A percentile compares a stretch with the other conserved stretches of the same genome.
phyloP scores from a whole-genome alignment of 1,139 yeast species.

The Pichia sp. region DNA sequence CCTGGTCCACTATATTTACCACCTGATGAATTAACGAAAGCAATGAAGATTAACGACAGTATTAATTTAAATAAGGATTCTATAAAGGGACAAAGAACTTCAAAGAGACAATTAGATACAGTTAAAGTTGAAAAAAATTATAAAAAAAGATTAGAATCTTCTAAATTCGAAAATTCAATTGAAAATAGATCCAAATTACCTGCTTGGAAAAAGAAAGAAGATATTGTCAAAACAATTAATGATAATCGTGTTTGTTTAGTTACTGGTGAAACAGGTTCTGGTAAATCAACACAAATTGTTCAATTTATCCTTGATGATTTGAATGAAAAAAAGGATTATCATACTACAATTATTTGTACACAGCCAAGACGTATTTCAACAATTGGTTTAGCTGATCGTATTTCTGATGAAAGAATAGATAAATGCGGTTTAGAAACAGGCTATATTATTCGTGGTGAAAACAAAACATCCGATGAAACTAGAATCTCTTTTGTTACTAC shows the following conservation, averaged over 20 bases:
- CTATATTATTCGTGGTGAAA: slow-evolving; percentile 85
- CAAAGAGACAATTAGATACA: slow-evolving; percentile 16
- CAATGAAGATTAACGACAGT: neutral
- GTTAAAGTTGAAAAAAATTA: slow-evolving; percentile 26
- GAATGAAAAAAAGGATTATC: slow-evolving; percentile 38
- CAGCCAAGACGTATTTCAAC: slow-evolving; percentile 97
- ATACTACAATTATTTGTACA: slow-evolving; percentile 71
- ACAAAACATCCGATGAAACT: slow-evolving; percentile 55
- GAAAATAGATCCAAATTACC: slow-evolving; percentile 55
- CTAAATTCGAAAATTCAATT: slow-evolving; percentile 34
- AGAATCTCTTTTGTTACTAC: slow-evolving; percentile 83
- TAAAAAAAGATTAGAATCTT: slow-evolving; percentile 14
- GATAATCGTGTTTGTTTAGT: slow-evolving; percentile 63
- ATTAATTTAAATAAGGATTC: slow-evolving; percentile 17
- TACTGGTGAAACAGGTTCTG: slow-evolving; percentile 97
- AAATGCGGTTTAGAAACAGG: slow-evolving; percentile 78
- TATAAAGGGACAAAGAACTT: no score
- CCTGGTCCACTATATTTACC: slow-evolving; percentile 65
- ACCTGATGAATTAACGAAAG: neutral
- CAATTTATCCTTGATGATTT: slow-evolving; percentile 77
- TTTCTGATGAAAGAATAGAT: slow-evolving; percentile 72
- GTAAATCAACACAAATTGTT: slow-evolving; percentile 88
- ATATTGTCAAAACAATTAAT: slow-evolving; percentile 51
- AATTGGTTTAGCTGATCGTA: slow-evolving; percentile 88
- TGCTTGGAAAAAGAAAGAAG: slow-evolving; percentile 68